Base-by-base conservation (phyloP, 2,329 filamentous ascomycete genomes). In the Volutella citrinella region DNA sequence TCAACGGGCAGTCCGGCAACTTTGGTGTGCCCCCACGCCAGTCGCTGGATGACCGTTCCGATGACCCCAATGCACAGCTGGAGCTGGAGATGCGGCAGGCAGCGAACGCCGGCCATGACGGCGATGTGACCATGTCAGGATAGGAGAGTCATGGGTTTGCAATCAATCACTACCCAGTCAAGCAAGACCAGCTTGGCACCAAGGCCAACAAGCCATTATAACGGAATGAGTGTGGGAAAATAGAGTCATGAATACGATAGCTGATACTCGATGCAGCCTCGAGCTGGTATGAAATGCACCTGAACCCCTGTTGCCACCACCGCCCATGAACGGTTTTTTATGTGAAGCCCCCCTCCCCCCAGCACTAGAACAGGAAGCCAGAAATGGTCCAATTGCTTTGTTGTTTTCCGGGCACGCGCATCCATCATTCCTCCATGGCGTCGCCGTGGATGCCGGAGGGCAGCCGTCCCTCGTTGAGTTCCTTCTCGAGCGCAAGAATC, bases 401-500 rank as follows among this genome's bases (percentile, higher is more conserved):
- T n/a, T n/a, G n/a, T n/a, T n/a, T n/a, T n/a, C n/a, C n/a, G n/a
- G n/a, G n/a, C n/a, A n/a, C n/a, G n/a, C n/a, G n/a, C n/a, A n/a
- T n/a, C n/a, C 20, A 32, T 55, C 61, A 82, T 53, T 82, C 76
- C 62, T 82, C 77, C 79, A 82, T 83, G 11, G 62, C 65, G 27
- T 68, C 70, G 21, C 65, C 55, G 21, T 76, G 69, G 19, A 81
- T 75, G 18, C 81, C 85, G 20, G 76, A 72, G 4, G 91, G 91
- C 61, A 97, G 74, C 55, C 86, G 74, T 3, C 93, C 93, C 61
- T 97, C 91, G 43, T 87, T 86, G 47, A 97, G 66, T 63, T 93
- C 87, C 69, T 91, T 95, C 70, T 98, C 93, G 57, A 98, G 62
- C 48, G 80, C 76, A 37, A 87, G 83, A 57, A 98, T 94, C 67